Percentiles rank a stretch among this genome's conserved stretches.
Conservation (phyloP, 805 yeast species). For the Myxozyma neglecta region DNA sequence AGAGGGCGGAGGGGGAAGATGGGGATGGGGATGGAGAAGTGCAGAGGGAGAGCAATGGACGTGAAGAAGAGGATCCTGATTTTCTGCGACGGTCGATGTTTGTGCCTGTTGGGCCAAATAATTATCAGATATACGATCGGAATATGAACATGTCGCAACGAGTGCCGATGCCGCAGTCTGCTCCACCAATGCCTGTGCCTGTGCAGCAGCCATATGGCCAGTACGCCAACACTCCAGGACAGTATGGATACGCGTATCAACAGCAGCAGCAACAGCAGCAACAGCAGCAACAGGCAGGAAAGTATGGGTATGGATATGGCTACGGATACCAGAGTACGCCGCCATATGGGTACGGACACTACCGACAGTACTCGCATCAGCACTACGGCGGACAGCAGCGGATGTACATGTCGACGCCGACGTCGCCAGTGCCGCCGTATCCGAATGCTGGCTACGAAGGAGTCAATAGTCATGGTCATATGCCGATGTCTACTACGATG, state of each 20-base stretch:
- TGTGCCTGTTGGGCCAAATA: slow-evolving; percentile 23
- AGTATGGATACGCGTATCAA: no score
- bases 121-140: slow-evolving; percentile 15
- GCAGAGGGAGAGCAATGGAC: background rate
- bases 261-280: background rate
- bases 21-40: background rate
- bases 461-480: background rate
- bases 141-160: background rate
- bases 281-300: background rate
- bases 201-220: no score
- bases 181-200: no score
- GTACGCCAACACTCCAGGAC: no score
- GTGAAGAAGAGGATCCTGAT: slow-evolving; percentile 20
- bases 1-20: slow-evolving; percentile 16
- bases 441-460: background rate
- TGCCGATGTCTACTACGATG: background rate
- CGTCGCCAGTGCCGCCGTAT: background rate
- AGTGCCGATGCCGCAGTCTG: no score
- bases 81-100: slow-evolving; percentile 28
- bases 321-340: background rate
- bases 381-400: background rate
- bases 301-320: no score
- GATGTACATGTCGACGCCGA: background rate
- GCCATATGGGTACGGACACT: background rate
- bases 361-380: background rate